phyloP scores from a whole-genome alignment of 2,329 filamentous ascomycete species.

The Sarocladium brachiariae region DNA sequence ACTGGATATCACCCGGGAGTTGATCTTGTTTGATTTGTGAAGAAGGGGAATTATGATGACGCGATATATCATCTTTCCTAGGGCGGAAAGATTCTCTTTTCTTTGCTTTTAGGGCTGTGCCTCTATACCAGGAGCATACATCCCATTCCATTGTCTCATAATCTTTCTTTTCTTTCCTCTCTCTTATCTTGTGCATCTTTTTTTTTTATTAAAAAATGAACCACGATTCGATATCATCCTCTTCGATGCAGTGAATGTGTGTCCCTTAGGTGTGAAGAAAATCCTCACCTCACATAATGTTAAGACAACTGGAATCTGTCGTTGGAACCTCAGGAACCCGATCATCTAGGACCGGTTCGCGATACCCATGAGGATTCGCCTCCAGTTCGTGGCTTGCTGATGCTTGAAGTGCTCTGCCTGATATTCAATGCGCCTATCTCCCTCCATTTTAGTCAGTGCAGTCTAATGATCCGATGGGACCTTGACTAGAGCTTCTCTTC shows the following conservation, averaged over 20 bases:
- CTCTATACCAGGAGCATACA: not conserved
- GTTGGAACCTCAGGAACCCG: too few species aligned
- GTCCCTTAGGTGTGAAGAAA: too few species aligned
- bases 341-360: too few species aligned
- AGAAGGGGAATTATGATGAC: not conserved
- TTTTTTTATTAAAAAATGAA: not conserved
- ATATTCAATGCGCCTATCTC: too few species aligned
- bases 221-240: not conserved
- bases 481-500: too few species aligned
- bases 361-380: not conserved
- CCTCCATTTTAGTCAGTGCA: not conserved
- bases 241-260: too few species aligned
- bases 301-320: too few species aligned
- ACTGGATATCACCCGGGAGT: not conserved
- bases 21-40: not conserved
- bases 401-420: not conserved
- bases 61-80: slow-evolving; percentile 2
- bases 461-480: not conserved
- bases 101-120: slow-evolving; percentile 2
- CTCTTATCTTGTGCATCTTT: not conserved
- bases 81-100: slow-evolving; percentile 6
- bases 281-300: too few species aligned
- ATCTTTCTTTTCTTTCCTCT: not conserved
- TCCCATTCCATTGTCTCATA: not conserved
- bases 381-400: not conserved